Base-by-base conservation (phyloP, 78 protist genomes). In the Dictyostelium brefeldianum region DNA sequence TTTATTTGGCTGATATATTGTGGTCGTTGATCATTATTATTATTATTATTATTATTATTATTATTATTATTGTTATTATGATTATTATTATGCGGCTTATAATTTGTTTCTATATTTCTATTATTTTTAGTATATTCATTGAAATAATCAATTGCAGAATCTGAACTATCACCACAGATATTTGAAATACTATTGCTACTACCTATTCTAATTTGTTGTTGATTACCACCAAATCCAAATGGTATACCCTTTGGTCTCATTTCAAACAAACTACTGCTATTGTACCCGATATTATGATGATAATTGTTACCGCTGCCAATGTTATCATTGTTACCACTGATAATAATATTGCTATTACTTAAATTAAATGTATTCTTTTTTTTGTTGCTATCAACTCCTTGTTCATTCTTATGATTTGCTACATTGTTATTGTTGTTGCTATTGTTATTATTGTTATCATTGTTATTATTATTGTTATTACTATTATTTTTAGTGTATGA, bases 51-150 rank as follows among this genome's bases (percentile, higher is more conserved):
- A 29, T 41, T 41, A n/a, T 17, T 29, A 12, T 15, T 1, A n/a
- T 1, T 59, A 3, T 59, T 59, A 20, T 57, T n/a, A 57, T n/a
- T n/a, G 20, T 57, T 57, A 57, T 57, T 57, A 57, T 57, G 12
- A 57, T 57, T 57, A 57, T 57, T 59, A 59, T 59, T 59, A 59
- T 59, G 17, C 17, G 17, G 17, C 17, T 59, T 59, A 59, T 59
- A 20, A 59, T 59, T 59, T 20, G 17, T n/a, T 20, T 59, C n/a
- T 20, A 3, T 59, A 59, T 59, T 59, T 22, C 25, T 62, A 62
- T 62, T 62, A 25, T 62, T 62, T 22, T 62, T 62, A 25, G n/a
- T 62, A 62, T 62, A 65, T 29, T 65, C 73, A 29, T 65, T 65
- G 27, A 29, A 65, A 65, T 65, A 65, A 25, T 65, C 73, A 29